Base-by-base conservation (phyloP, 2,329 filamentous ascomycete species). In the Botryotinia globosa region DNA sequence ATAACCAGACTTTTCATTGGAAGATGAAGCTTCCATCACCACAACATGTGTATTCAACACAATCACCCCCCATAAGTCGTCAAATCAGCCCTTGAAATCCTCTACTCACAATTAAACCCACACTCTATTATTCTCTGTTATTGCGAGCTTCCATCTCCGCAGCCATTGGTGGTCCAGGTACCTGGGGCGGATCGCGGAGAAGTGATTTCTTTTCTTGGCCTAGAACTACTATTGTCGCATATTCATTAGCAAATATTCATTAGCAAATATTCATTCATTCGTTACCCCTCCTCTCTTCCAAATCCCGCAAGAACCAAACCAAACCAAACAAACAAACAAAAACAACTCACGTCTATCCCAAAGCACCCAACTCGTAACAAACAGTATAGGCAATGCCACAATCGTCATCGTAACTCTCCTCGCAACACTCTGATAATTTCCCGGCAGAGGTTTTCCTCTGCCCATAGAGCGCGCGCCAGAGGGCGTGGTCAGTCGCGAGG, bases 281-380 rank as follows among this genome's bases (percentile, higher is more conserved):
- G 20, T 45, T 45, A 4, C 8, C 22, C 22, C n/a, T 8, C 6
- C 16, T 25, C 29, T 6, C 32, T 22, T 14, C 59, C 25, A 8
- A 20, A 6, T 20, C 12, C 4, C n/a, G 54, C 20, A 34, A 56
- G 22, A 42, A 12, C 14, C 3, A 20, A 63, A 62, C 32, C 12
- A 44, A 48, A 42, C 3, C 12, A 63, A 62, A 25, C 12, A 44
- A 48, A 42, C 12, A 58, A 37, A 32, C 48, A 42, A 44, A 22
- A 3, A 71, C 9, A 37, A 76, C 79, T 75, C 61, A 81, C 80
- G 69, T 77, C 79, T 74, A 62, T 81, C 73, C 70, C 77, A 81
- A n/a, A 81, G 69, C 34, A 80, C 75, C 71, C 77, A 81, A 67
- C 79, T 80, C 48, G 80, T 80, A 16, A 80, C 80, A 72, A 81